A percentile compares a stretch with the other conserved stretches of the same genome.
Conservation (phyloP, 2,329 filamentous ascomycete genomes). For the Xylariales sp. region DNA sequence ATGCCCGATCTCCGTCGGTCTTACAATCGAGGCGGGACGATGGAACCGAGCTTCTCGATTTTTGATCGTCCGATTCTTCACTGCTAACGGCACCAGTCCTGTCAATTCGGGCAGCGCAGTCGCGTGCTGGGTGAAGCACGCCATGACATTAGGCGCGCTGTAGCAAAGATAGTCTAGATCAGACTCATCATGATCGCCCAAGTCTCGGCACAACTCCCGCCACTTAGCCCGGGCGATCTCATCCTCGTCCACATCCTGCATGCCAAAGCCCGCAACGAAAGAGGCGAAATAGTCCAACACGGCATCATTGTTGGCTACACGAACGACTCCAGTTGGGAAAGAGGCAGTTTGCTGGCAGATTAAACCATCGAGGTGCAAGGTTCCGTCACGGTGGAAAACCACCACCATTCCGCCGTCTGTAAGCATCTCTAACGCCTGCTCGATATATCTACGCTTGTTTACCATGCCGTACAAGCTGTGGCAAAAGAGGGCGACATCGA, state of each 20-base stretch:
- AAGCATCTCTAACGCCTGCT: constrained; percentile 44
- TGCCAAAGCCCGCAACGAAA: constrained; percentile 44
- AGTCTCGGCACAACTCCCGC: constrained; percentile 46
- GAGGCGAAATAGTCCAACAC: constrained; percentile 44
- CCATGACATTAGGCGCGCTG: constrained; percentile 31
- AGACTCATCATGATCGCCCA: constrained; percentile 34
- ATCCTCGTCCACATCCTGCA: constrained; percentile 25
- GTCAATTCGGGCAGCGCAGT: background rate
- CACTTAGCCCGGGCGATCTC: constrained; percentile 32
- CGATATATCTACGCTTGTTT: constrained; percentile 39
- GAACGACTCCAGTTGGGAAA: constrained; percentile 39
- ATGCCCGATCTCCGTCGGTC: constrained; percentile 41
- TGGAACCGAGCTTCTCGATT: constrained; percentile 44
- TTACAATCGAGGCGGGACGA: constrained; percentile 37
- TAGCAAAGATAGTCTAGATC: constrained; percentile 39
- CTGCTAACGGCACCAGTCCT: background rate
- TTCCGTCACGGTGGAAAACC: constrained; percentile 50
- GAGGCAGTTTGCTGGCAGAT: constrained; percentile 40
- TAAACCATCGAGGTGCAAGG: constrained; percentile 40
- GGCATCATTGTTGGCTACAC: constrained; percentile 39
- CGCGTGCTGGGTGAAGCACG: constrained; percentile 2
- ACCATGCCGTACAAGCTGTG: constrained; percentile 62
- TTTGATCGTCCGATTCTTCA: constrained; percentile 19
- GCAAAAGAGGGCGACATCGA: constrained; percentile 56
- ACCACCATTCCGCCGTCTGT: constrained; percentile 38